Conservation (phyloP, 768 basidiomycete species). For the Russula foetens region DNA sequence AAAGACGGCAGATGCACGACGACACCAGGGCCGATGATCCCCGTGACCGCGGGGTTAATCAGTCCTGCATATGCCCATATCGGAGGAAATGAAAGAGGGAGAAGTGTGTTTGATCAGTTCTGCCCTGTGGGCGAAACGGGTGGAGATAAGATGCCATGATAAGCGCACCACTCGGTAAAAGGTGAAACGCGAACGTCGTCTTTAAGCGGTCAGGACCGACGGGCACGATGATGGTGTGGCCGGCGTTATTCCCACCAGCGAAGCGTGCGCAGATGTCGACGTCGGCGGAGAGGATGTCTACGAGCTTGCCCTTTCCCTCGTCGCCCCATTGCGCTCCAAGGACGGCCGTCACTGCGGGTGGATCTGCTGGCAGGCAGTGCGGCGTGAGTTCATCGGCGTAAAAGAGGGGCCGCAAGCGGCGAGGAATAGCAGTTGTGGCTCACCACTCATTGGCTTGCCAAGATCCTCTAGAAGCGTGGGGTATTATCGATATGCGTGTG, state of each 20-base stretch:
- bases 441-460: too few relatives aligned
- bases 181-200: constrained; percentile 91
- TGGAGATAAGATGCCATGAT: constrained; percentile 20
- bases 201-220: constrained; percentile 56
- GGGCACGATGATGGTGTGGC: constrained; percentile 92
- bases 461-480: too few relatives aligned
- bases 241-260: constrained; percentile 98
- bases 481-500: too few relatives aligned
- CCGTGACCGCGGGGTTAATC: constrained; percentile 77
- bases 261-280: constrained; percentile 91
- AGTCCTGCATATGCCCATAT: constrained; percentile 42
- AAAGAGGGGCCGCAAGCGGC: too few relatives aligned
- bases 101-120: too few relatives aligned
- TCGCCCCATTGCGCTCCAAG: constrained; percentile 90
- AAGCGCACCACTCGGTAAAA: constrained; percentile 79
- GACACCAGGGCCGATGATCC: constrained; percentile 90
- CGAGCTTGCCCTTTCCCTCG: constrained; percentile 93
- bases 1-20: constrained; percentile 95
- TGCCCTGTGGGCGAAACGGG: background rate
- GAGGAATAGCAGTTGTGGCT: too few relatives aligned
- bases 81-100: too few relatives aligned
- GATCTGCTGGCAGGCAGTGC: background rate
- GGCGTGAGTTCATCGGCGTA: background rate
- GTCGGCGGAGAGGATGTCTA: constrained; percentile 88
- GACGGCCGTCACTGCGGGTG: constrained; percentile 50